phyloP scores from a whole-genome alignment of 2,329 filamentous ascomycete species.

The Pseudopyrenochaeta lycopersici region DNA sequence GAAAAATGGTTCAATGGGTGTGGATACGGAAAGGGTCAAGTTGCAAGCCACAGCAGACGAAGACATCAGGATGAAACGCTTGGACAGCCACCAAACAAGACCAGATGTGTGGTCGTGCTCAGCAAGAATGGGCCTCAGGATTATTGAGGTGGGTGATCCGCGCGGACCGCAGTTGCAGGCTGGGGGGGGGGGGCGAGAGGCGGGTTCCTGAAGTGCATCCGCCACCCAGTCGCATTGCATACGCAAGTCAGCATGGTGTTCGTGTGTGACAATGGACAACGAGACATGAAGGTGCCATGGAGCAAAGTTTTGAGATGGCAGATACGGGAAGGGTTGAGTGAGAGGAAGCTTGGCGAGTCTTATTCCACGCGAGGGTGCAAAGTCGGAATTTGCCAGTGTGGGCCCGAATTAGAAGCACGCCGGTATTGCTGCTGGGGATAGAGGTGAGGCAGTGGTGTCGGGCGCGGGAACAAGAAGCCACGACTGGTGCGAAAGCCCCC shows the following conservation, averaged over 20 bases:
- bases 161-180: slow-evolving; percentile 12
- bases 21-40: slow-evolving; percentile 3
- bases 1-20: slow-evolving; percentile 16
- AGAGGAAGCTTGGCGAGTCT: slow-evolving; percentile 39
- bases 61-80: slow-evolving; percentile 23
- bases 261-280: slow-evolving; percentile 8
- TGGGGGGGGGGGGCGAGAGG: slow-evolving; percentile 2
- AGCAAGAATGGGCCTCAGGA: background rate
- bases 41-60: slow-evolving; percentile 16
- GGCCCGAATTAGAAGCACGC: slow-evolving; percentile 6
- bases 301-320: slow-evolving; percentile 13
- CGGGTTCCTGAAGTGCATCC: slow-evolving; percentile 13
- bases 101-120: background rate
- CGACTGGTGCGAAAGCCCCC: background rate
- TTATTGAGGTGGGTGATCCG: background rate
- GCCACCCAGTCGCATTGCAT: slow-evolving; percentile 12
- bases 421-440: slow-evolving; percentile 7
- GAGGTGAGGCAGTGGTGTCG: background rate
- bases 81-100: slow-evolving; percentile 14
- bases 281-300: slow-evolving; percentile 3
- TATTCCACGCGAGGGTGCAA: slow-evolving; percentile 21
- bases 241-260: slow-evolving; percentile 17
- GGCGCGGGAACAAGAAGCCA: slow-evolving; percentile 8
- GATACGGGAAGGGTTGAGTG: slow-evolving; percentile 3
- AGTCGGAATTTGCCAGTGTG: slow-evolving; percentile 16